A percentile compares a stretch with the other conserved stretches of the same genome.
These are phyloP conservation scores for Emericellopsis cladophorae DNA, from an alignment of 2,329 filamentous ascomycete species.

Conservation along the genomic window DNA sequence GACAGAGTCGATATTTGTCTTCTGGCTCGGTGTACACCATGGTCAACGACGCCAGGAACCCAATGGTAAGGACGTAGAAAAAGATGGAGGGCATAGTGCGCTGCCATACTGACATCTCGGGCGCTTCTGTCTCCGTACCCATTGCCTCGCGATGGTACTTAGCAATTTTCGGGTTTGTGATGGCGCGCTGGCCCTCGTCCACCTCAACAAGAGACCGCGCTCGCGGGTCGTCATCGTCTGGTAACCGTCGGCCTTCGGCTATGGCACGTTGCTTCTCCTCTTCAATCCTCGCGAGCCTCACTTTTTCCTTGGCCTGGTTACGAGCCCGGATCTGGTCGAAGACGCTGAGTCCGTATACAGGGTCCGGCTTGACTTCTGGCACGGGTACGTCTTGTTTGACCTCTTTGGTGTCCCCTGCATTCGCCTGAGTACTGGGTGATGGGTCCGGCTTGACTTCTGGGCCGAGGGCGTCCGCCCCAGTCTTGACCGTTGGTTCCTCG, in stretches of 20 bases:
- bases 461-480: slow-evolving; percentile 2
- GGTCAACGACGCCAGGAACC: slow-evolving; percentile 28
- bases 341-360: slow-evolving; percentile 44
- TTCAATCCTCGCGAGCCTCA: slow-evolving; percentile 28
- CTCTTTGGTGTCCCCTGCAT: slow-evolving; percentile 3
- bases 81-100: slow-evolving; percentile 42
- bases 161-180: slow-evolving; percentile 22
- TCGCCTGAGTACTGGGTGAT: slow-evolving; percentile 4
- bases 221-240: slow-evolving; percentile 1
- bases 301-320: slow-evolving; percentile 36
- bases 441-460: slow-evolving; percentile 8
- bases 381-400: slow-evolving; percentile 8
- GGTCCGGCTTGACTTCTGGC: slow-evolving; percentile 20
- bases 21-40: slow-evolving; percentile 41
- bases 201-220: slow-evolving; percentile 28
- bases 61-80: slow-evolving; percentile 30
- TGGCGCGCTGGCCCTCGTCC: slow-evolving; percentile 19
- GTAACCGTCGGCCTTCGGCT: slow-evolving; percentile 17
- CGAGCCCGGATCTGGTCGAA: slow-evolving; percentile 44
- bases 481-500: too few species aligned
- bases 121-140: slow-evolving; percentile 27
- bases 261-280: slow-evolving; percentile 25
- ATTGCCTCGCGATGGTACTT: slow-evolving; percentile 31
- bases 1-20: slow-evolving; percentile 38
- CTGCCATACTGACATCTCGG: slow-evolving; percentile 26